Conservation (phyloP, 2,329 filamentous ascomycete genomes). For the Fusarium goolgardi region DNA sequence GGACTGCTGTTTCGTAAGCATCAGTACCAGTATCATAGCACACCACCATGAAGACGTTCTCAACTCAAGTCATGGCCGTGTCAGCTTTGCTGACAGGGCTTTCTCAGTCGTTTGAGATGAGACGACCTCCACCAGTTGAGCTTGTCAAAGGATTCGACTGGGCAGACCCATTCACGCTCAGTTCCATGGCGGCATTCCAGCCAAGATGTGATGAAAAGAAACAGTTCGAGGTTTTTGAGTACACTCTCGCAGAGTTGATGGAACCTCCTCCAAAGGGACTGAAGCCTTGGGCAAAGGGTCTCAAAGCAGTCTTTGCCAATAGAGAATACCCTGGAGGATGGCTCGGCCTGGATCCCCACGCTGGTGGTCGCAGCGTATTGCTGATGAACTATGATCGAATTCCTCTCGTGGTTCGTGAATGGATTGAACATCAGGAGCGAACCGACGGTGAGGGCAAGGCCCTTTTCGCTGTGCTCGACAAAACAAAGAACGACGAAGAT, state of each 20-base stretch:
- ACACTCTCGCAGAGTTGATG: conserved; percentile 58
- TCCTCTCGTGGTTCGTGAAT: conserved; percentile 58
- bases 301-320: conserved; percentile 55
- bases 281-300: conserved; percentile 53
- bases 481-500: conserved; percentile 53
- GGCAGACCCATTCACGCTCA: conserved; percentile 54
- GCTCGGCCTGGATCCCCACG: conserved; percentile 64
- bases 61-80: conserved; percentile 9
- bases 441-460: conserved; percentile 51
- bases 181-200: conserved; percentile 48
- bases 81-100: conserved; percentile 24
- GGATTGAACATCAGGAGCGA: conserved; percentile 60
- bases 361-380: conserved; percentile 60
- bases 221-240: conserved; percentile 56
- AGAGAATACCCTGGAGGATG: conserved; percentile 63
- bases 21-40: background rate
- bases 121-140: conserved; percentile 49
- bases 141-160: conserved; percentile 56
- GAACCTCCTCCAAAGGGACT: conserved; percentile 54
- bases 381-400: conserved; percentile 59
- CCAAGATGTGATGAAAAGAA: conserved; percentile 51
- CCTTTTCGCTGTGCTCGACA: conserved; percentile 57
- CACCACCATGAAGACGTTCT: conserved; percentile 43
- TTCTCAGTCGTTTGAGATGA: conserved; percentile 46
- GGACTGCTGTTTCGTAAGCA: background rate